Conservation (phyloP, 352 stramenopile genomes). For the Phytophthora pluvialis region DNA sequence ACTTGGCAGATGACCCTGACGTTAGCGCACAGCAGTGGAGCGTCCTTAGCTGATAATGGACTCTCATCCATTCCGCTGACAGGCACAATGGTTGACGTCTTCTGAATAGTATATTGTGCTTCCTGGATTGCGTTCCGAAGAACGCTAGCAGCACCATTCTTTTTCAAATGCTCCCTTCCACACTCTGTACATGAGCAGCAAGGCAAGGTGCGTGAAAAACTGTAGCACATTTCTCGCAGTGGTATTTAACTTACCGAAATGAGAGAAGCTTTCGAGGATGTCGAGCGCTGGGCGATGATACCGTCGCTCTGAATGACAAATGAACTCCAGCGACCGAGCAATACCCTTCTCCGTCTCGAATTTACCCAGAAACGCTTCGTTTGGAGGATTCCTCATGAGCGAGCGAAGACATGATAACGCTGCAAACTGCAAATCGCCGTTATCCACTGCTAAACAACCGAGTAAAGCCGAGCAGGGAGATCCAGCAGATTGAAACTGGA, state of each 20-base stretch:
- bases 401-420: constrained; percentile 47
- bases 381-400: constrained; percentile 37
- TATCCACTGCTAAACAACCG: constrained; percentile 37
- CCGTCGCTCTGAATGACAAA: constrained; percentile 39
- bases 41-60: constrained; percentile 39
- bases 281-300: constrained; percentile 50
- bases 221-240: background rate
- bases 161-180: constrained; percentile 21
- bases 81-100: constrained; percentile 24
- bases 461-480: constrained; percentile 43
- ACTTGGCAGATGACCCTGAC: constrained; percentile 43
- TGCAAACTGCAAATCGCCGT: constrained; percentile 38
- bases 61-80: constrained; percentile 32
- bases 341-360: constrained; percentile 41
- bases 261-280: constrained; percentile 59
- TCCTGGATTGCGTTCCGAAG: constrained; percentile 28
- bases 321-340: constrained; percentile 34
- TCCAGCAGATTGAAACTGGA: constrained; percentile 42
- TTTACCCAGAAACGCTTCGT: constrained; percentile 35
- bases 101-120: constrained; percentile 26
- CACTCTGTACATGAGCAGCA: constrained; percentile 12
- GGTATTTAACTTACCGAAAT: constrained; percentile 42
- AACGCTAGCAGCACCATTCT: constrained; percentile 10
- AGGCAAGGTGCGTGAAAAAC: background rate
- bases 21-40: constrained; percentile 34